These are phyloP conservation scores for Prunus padus DNA, from an alignment of 306 rosid species.

Conservation along the genomic window DNA sequence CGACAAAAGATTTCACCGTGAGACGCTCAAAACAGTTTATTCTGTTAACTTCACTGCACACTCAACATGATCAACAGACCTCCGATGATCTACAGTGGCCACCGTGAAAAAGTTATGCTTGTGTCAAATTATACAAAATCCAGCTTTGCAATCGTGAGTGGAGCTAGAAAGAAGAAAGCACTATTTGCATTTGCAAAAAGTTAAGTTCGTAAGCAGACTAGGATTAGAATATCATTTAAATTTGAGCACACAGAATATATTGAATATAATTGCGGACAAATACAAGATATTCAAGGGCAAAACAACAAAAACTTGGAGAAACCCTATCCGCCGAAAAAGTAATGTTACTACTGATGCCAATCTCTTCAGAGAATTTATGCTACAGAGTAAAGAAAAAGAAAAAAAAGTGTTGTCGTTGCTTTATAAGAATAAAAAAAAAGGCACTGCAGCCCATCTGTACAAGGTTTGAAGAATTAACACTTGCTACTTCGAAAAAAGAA, in stretches of 20 bases:
- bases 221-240: background rate
- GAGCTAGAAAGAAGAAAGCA: background rate
- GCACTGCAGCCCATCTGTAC: constrained; percentile 32
- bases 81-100: background rate
- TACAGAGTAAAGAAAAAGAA: background rate
- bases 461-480: constrained; percentile 23
- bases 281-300: background rate
- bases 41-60: too few species aligned
- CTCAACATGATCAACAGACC: too few species aligned
- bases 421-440: background rate
- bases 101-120: background rate
- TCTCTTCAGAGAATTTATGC: background rate
- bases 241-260: background rate
- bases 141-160: background rate
- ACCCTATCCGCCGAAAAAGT: background rate
- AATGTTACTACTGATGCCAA: background rate
- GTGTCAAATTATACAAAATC: background rate
- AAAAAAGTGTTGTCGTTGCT: background rate
- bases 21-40: too few species aligned
- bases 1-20: too few species aligned
- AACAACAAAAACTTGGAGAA: background rate
- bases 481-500: constrained; percentile 5
- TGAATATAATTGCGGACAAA: background rate
- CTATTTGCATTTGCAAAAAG: background rate
- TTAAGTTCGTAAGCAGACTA: background rate